Conservation (phyloP, 495 filamentous ascomycete genomes). For the Lasiosphaeria miniovina region DNA sequence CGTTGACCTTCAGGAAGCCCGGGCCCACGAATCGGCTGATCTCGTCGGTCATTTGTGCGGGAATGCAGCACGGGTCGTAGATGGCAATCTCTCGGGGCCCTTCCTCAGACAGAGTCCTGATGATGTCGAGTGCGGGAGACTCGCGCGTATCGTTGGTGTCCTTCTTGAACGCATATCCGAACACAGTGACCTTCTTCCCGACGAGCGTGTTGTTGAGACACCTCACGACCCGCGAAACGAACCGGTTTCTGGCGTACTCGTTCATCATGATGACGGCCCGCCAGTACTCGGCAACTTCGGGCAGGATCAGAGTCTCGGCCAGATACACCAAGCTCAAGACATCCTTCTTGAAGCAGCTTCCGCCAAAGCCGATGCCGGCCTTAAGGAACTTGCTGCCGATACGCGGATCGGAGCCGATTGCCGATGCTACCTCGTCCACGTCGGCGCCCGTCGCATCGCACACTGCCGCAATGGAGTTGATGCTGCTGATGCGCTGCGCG, state of each 20-base stretch:
- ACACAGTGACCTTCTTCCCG: slow-evolving; percentile 68
- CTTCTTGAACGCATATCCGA: slow-evolving; percentile 80
- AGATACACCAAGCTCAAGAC: slow-evolving; percentile 71
- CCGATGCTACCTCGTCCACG: slow-evolving; percentile 63
- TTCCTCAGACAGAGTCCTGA: slow-evolving; percentile 60
- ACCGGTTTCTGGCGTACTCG: slow-evolving; percentile 66
- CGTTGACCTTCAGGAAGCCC: slow-evolving; percentile 31
- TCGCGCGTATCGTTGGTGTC: slow-evolving; percentile 74
- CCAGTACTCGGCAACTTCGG: slow-evolving; percentile 77
- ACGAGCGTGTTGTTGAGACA: slow-evolving; percentile 64
- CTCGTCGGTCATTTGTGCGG: slow-evolving; percentile 35
- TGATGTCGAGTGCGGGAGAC: slow-evolving; percentile 62
- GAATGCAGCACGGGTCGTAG: slow-evolving; percentile 66
- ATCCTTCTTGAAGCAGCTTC: slow-evolving; percentile 80
- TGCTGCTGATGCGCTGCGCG: slow-evolving; percentile 76
- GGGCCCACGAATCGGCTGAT: slow-evolving; percentile 35
- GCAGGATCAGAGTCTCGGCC: slow-evolving; percentile 65
- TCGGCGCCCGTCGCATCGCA: slow-evolving; percentile 76
- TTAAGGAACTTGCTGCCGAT: slow-evolving; percentile 72
- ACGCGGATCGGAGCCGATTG: slow-evolving; percentile 64
- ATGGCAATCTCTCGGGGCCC: slow-evolving; percentile 61
- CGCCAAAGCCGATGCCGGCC: slow-evolving; percentile 73
- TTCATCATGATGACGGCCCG: slow-evolving; percentile 69
- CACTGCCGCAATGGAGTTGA: slow-evolving; percentile 73
- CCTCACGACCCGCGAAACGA: slow-evolving; percentile 58